phyloP scores from a whole-genome alignment of 805 yeast genomes.

The Cyberlindnera japonica region DNA sequence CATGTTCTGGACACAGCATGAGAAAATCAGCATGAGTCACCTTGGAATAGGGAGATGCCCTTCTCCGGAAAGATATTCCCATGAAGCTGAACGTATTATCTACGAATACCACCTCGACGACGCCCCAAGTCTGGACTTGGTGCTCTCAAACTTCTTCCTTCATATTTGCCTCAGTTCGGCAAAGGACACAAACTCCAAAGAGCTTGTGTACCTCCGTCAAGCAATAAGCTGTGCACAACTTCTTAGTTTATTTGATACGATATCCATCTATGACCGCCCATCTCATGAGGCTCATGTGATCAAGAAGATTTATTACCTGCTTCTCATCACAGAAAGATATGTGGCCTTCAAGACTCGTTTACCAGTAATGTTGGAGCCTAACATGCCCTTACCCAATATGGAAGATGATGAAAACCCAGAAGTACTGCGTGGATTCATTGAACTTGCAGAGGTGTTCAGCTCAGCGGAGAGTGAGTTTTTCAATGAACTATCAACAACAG shows the following conservation, averaged over 20 bases:
- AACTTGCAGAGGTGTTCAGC: conserved; percentile 23
- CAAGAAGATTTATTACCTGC: conserved; percentile 23
- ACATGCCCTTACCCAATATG: conserved; percentile 18
- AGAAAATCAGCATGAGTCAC: conserved; percentile 9
- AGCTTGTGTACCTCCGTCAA: conserved; percentile 20
- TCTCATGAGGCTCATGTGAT: conserved; percentile 19
- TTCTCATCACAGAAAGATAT: conserved; percentile 24
- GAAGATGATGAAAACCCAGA: conserved; percentile 26
- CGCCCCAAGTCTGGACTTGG: conserved; percentile 10
- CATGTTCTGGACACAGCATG: conserved; percentile 17
- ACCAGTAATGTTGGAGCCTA: conserved; percentile 23
- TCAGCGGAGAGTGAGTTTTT: conserved; percentile 22
- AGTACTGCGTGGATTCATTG: conserved; percentile 22
- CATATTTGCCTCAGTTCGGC: conserved; percentile 17
- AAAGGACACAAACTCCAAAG: conserved; percentile 9
- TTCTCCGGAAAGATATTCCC: conserved; percentile 14
- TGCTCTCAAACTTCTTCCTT: conserved; percentile 19
- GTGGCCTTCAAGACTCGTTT: conserved; percentile 17
- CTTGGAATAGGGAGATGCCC: conserved; percentile 17
- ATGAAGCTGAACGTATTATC: conserved; percentile 19
- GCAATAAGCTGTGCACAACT: conserved; percentile 23
- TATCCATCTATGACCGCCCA: conserved; percentile 7
- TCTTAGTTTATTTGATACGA: conserved; percentile 17
- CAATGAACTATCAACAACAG: conserved; percentile 11
- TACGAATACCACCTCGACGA: conserved; percentile 15